Evolutionary conservation across 169 alveolate genomes (phyloP).

Genomic region (Fabrea salina): DNA sequence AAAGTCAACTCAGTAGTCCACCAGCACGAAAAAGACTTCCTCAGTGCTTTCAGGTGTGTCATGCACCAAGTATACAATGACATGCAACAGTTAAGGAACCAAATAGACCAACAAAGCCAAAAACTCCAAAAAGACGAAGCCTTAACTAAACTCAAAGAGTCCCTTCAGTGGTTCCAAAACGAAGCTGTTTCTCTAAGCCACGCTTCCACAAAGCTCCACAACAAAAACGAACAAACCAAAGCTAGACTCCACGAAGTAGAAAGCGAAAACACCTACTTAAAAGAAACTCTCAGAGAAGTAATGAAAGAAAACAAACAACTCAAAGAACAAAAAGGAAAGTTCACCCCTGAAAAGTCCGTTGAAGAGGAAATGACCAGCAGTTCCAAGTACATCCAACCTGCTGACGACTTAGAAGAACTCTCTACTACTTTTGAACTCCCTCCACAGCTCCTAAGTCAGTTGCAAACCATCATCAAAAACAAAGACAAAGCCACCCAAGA

Average conservation of each 20-base stretch:
- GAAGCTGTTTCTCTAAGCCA: constrained; percentile 21
- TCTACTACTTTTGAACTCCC: not conserved
- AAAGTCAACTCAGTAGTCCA: not conserved
- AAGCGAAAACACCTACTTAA: not conserved
- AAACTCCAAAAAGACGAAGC: not conserved
- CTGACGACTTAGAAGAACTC: not conserved
- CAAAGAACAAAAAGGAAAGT: not conserved
- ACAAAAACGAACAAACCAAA: not conserved
- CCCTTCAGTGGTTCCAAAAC: constrained; percentile 6
- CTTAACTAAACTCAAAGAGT: not conserved
- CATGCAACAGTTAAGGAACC: not conserved
- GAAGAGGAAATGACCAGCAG: not conserved
- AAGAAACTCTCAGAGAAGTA: not conserved
- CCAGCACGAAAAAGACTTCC: constrained; percentile 25
- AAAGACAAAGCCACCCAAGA: not conserved
- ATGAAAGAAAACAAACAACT: not conserved
- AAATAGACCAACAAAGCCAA: not conserved
- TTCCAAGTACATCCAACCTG: not conserved
- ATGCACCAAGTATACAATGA: not conserved
- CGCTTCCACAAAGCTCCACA: constrained; percentile 9
- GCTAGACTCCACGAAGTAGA: constrained; percentile 6
- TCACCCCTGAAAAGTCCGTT: not conserved
- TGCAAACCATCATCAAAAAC: not conserved
- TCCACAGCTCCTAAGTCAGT: not conserved
- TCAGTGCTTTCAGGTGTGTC: constrained; percentile 12